phyloP scores from a whole-genome alignment of 176 grass and related monocot genomes.

The Avena atlantica region DNA sequence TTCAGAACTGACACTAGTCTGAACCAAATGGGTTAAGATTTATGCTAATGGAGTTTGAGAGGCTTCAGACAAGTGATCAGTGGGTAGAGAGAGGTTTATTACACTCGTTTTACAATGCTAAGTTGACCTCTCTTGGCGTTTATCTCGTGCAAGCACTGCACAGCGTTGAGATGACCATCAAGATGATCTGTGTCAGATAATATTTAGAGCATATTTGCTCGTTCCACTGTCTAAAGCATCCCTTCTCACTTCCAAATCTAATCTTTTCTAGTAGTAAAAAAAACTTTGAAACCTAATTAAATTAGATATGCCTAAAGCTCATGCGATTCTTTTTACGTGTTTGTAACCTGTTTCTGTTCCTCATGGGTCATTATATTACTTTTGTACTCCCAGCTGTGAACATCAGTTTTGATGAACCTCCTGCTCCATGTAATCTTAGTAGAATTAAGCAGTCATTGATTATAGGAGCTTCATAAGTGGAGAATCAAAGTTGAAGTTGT shows the following conservation, averaged over 20 bases:
- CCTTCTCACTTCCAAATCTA: background rate
- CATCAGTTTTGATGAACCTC: slow-evolving; percentile 14
- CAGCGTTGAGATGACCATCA: background rate
- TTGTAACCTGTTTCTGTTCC: background rate
- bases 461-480: slow-evolving; percentile 33
- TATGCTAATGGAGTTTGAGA: slow-evolving; percentile 22
- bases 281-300: too few relatives aligned
- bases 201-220: background rate
- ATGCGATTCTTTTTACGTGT: background rate
- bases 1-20: background rate
- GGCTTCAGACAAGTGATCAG: background rate
- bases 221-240: background rate
- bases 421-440: slow-evolving; percentile 18
- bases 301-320: background rate
- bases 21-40: background rate
- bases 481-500: slow-evolving; percentile 46
- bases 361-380: too few relatives aligned
- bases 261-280: too few relatives aligned
- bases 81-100: background rate
- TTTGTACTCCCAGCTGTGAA: background rate
- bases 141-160: slow-evolving; percentile 29
- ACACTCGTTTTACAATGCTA: slow-evolving; percentile 27
- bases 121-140: slow-evolving; percentile 26
- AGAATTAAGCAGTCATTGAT: slow-evolving; percentile 12
- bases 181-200: background rate